These are phyloP conservation scores for Mollisiaceae sp. DNA, from an alignment of 2,329 filamentous ascomycete genomes.

Conservation along the genomic window DNA sequence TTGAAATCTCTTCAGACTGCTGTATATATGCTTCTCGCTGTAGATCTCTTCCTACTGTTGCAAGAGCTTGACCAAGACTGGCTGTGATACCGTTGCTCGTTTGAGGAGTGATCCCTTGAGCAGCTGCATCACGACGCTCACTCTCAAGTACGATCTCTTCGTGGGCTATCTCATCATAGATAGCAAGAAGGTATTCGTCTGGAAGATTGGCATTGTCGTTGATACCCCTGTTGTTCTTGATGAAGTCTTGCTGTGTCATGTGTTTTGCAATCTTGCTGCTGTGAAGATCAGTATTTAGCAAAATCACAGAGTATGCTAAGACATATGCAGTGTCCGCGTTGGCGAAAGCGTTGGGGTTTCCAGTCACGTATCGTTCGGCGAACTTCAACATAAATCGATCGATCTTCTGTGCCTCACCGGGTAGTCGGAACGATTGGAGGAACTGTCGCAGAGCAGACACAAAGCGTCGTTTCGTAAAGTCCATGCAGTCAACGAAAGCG, in stretches of 20 bases:
- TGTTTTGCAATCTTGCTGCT: conserved; percentile 81
- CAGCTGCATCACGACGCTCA: conserved; percentile 87
- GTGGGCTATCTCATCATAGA: conserved; percentile 88
- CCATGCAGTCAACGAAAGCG: conserved; percentile 94
- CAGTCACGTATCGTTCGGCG: conserved; percentile 91
- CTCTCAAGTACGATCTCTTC: conserved; percentile 96
- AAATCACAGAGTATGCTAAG: conserved; percentile 92
- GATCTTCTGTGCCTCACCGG: conserved; percentile 97
- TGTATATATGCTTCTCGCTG: conserved; percentile 93
- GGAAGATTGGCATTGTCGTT: conserved; percentile 95
- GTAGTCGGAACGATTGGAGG: conserved; percentile 90
- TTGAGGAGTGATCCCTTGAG: conserved; percentile 66
- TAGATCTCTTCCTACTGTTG: conserved; percentile 88
- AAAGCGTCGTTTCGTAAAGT: conserved; percentile 89
- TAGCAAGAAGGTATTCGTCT: conserved; percentile 85
- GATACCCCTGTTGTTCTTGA: conserved; percentile 98
- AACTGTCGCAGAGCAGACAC: conserved; percentile 92
- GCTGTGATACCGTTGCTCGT: conserved; percentile 76
- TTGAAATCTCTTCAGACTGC: conserved; percentile 89
- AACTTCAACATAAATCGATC: conserved; percentile 99
- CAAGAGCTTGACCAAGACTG: conserved; percentile 85
- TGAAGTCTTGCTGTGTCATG: conserved; percentile 97
- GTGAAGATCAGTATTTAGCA: conserved; percentile 96
- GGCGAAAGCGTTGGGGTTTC: conserved; percentile 95
- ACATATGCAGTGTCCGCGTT: conserved; percentile 99